Base-by-base conservation (phyloP, 1,284 basidiomycete species). In the Leccinum fallax region DNA sequence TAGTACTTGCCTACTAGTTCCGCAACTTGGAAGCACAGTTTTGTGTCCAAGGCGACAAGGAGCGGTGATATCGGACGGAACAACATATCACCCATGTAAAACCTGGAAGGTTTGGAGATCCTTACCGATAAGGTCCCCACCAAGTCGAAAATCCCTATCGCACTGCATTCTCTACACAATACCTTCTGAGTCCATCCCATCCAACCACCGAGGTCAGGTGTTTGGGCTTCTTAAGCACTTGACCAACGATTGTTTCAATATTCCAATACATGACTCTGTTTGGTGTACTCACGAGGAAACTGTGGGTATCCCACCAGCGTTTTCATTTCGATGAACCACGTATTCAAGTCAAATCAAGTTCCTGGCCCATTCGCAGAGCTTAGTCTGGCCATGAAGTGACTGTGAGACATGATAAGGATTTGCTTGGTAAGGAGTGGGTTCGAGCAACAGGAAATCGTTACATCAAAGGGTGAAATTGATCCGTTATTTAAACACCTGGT, bases 401-500 rank as follows among this genome's bases (percentile, higher is more conserved):
- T 21, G 9, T 10, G 49, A 51, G 43, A 6, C 43, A 46, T 7
- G 43, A 46, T 5, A 19, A 24, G 26, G 38, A 34, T n/a, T 24
- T 7, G 46, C 51, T n/a, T 34, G 5, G 13, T 24, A 24, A 19
- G 24, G 16, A 19, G n/a, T 15, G 8, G 16, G n/a, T 11, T 52
- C 16, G 9, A 30, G 9, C n/a, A 6, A 30, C 16, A 55, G 46
- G 55, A 51, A 59, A 26, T 53, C 9, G 34, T 13, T 30, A 48
- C 36, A 15, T 38, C n/a, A 11, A 48, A 36, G 10, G 60, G 54
- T 32, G 36, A 30, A 56, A 53, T 54, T 38, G 36, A 52, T 16
- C 38, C 52, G 28, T 40, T 46, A 61, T 60, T 51, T 38, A 24
- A 32, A 56, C 74, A 77, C 74, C 77, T 67, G 40, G 55, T 52